Base-by-base conservation (phyloP, 495 filamentous ascomycete species). In the Corynascus novoguineensis region DNA sequence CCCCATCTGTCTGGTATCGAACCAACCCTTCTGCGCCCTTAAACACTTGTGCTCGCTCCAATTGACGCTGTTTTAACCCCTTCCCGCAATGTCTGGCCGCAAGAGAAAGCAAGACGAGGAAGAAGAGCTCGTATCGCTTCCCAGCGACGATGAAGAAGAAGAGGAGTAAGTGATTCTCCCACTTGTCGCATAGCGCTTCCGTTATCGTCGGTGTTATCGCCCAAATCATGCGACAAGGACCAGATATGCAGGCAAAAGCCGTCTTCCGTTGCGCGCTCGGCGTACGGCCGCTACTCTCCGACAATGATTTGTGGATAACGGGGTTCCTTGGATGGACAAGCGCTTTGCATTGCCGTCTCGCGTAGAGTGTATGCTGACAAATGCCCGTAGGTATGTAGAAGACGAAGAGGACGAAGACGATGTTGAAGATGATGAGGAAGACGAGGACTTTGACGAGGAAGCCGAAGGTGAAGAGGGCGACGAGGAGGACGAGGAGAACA, bases 41-140 rank as follows among this genome's bases (percentile, higher is more conserved):
- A 44, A 31, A 46, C 59, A 45, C 24, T 32, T 49, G 5, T 49
- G 19, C 44, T 55, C 46, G 55, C 55, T 46, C 57, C 68, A 68
- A 73, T 68, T 49, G 50, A 49, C 25, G 9, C 10, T 42, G 8
- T 41, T 21, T 35, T 5, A 65, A 35, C 46, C 59, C 27, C 28
- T 56, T 64, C 45, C 32, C 62, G 63, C 55, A 53, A 79, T 79
- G 76, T 66, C 71, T 50, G 64, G 72, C 58, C 75, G 76, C 53
- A 70, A 70, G 61, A 75, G 75, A 63, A 77, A 76, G 69, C 73
- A 75, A 34, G 75, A 77, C 25, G 73, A 78, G 61, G 75, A 78
- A 58, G 76, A 79, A 52, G 75, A 79, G 73, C 76, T 79, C 41
- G 75, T 79, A 61, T 74, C 76, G 45, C 74, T 79, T 51, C 76